Evolutionary conservation across 2,329 filamentous ascomycete species (phyloP), one percentile per base, ranked within the genome.

Genomic region (Alternaria gansuensis): DNA sequence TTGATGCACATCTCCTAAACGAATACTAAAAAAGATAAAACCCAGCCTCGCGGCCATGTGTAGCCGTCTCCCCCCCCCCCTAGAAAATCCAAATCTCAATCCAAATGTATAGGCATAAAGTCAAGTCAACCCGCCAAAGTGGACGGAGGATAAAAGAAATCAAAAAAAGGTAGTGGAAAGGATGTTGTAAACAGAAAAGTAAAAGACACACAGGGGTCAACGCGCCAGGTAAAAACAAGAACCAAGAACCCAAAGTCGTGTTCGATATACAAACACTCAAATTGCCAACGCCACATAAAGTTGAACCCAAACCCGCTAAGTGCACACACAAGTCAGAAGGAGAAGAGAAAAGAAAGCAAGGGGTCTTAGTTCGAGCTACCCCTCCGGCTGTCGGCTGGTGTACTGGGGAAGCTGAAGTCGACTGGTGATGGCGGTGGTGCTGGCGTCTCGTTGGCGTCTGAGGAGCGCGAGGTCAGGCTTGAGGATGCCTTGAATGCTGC

Each of bases 381-480:
- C 28, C 56, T 55, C 24, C 51, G 44, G 31, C 56, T 59, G n/a
- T 55, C 50, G 21, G 68, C 65, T 5, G 73, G 73, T 24, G 73
- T 75, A n/a, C 64, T 69, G 7, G 75, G 70, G 61, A 77, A 78
- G 39, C 72, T 74, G 62, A 78, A 79, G 66, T 79, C 77, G 62
- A 79, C 74, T 10, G 77, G 77, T 13, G 74, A 77, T 43, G 77
- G 77, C 7, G 77, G 77, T 26, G 77, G 77, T n/a, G 77, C 77
- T 11, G 76, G 75, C 1, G 75, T 78, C 66, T 78, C 76, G 64
- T 71, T 70, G 62, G 75, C 68, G 33, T 71, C 67, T 10, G 59
- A 63, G 43, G 68, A 64, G 63, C 72, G 74, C 8, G 69, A 70
- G 31, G 63, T 56, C 26, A 71, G 59, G 52, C 54, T 60, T n/a